A percentile compares a stretch with the other conserved stretches of the same genome.
Conservation (phyloP, 148 eudicot species). For the Polygonum aviculare region DNA sequence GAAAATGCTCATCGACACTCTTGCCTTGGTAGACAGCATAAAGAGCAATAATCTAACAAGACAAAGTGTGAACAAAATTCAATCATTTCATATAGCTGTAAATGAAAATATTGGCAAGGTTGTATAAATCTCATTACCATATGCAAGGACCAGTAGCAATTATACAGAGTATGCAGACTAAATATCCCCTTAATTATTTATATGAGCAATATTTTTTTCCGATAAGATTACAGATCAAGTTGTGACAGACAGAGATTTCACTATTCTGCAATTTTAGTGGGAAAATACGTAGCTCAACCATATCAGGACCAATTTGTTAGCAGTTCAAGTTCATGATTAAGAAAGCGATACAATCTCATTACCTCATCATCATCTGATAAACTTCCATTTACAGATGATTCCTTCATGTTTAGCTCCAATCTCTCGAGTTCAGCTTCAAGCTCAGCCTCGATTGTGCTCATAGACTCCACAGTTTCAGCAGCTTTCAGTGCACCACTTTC, state of each 20-base stretch:
- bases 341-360: constrained; percentile 1
- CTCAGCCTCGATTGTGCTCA: constrained; percentile 88
- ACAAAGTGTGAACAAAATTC: not conserved
- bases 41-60: not conserved
- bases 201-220: not conserved
- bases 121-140: not conserved
- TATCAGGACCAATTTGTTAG: not conserved
- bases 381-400: constrained; percentile 42
- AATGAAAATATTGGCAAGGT: not conserved
- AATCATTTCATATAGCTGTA: not conserved
- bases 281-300: not conserved
- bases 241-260: not conserved
- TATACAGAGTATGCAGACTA: not conserved
- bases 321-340: not conserved
- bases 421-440: constrained; percentile 96
- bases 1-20: not conserved
- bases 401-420: constrained; percentile 66
- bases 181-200: not conserved
- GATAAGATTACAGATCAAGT: not conserved
- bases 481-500: constrained; percentile 30
- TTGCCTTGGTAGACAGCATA: not conserved
- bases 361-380: constrained; percentile 50
- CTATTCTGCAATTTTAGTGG: not conserved
- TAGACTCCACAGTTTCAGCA: constrained; percentile 34
- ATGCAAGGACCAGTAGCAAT: not conserved